phyloP scores from a whole-genome alignment of 2,329 filamentous ascomycete species.

The Chaetomium globosum region DNA sequence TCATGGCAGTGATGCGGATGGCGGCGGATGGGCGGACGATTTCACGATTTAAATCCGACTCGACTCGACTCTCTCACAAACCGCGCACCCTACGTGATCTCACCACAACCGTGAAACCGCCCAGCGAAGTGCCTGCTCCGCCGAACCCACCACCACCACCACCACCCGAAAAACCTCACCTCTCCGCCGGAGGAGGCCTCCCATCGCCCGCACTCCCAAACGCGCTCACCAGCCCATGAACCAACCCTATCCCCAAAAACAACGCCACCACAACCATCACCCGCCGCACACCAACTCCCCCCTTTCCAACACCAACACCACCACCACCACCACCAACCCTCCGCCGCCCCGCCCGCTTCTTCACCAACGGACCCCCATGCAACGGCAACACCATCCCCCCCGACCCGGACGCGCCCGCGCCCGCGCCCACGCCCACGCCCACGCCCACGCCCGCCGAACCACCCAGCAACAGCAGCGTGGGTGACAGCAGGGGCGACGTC shows the following conservation, averaged over 20 bases:
- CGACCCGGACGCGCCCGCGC: neutral
- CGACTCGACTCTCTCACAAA: constrained; percentile 1
- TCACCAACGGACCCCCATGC: neutral
- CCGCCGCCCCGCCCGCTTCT: neutral
- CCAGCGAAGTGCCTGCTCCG: neutral
- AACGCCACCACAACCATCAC: constrained; percentile 19
- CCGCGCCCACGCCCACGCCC: too few relatives aligned
- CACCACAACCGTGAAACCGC: neutral
- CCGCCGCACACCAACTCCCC: constrained; percentile 10
- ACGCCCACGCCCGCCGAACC: too few relatives aligned
- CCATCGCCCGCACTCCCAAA: constrained; percentile 1
- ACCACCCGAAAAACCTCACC: neutral
- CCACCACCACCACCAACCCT: neutral
- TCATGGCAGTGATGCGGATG: neutral
- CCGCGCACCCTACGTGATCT: neutral
- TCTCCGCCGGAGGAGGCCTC: neutral
- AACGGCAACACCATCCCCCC: constrained; percentile 1
- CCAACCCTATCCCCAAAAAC: constrained; percentile 23
- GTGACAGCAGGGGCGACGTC: neutral
- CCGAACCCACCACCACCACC: neutral
- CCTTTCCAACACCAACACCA: neutral
- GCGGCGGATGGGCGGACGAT: constrained; percentile 2
- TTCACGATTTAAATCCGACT: neutral
- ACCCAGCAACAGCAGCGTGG: neutral
- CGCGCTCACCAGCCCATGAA: constrained; percentile 15